Evolutionary conservation across 2,329 filamentous ascomycete genomes (phyloP), one percentile per base, ranked within the genome.

Genomic region (Orbilia blumenaviensis): DNA sequence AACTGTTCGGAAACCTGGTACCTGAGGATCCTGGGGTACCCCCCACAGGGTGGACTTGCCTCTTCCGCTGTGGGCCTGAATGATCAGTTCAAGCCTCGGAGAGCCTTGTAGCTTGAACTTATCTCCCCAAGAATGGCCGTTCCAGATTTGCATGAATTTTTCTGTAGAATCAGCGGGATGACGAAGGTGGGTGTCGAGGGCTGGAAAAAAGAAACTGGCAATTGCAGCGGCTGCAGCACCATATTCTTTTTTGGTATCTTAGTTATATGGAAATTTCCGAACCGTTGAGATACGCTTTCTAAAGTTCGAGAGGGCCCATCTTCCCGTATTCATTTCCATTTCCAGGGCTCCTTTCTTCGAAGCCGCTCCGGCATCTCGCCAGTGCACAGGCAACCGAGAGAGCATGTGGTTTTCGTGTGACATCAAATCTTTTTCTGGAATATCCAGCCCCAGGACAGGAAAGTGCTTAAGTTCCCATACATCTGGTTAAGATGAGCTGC

Each of bases 401-500:
- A 75, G 71, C 71, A 75, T 68, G 63, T 68, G 69, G 66, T 62
- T 58, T 60, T 75, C 54, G 71, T 75, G 71, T 75, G 63, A 68
- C 63, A 68, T 58, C 42, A 46, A 60, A 56, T 68, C 63, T 68
- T 67, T 52, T 66, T 63, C 63, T 62, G 71, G 63, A 66, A 75
- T 61, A 75, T 75, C 71, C 25, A 50, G 54, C 29, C 68, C 71
- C 71, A 41, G 63, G 71, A 75, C n/a, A 75, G 71, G 71, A 58
- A 75, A 64, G 54, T 75, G 63, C 63, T 44, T 58, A 71, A 64
- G 71, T 56, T 60, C 63, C 63, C 71, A 50, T 66, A 67, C 36
- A 38, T 75, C 34, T 75, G 56, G 54, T 62, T 62, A 52, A 68
- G 63, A 67, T 67, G 71, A 68, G 42, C 66, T 67, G 18, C 36